phyloP scores from a whole-genome alignment of 2,329 filamentous ascomycete genomes.

The Fusarium austroafricanum region DNA sequence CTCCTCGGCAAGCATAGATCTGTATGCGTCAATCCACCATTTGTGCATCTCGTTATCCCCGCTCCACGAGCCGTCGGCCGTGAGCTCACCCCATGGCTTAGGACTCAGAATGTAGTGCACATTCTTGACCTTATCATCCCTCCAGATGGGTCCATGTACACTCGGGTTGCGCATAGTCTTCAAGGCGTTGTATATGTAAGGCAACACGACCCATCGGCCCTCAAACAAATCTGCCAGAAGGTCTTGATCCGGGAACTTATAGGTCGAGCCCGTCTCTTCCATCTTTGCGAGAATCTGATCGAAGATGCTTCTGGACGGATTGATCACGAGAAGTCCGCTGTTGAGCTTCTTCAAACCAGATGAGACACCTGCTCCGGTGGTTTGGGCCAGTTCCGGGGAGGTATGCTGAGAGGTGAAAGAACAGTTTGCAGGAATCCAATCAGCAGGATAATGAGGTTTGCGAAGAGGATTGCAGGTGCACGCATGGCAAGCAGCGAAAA shows the following conservation, averaged over 20 bases:
- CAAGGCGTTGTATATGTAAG: constrained; percentile 20
- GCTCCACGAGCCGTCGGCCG: neutral
- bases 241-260: constrained; percentile 24
- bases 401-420: constrained; percentile 18
- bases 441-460: constrained; percentile 9
- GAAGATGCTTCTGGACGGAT: constrained; percentile 1
- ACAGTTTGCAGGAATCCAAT: constrained; percentile 20
- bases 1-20: neutral
- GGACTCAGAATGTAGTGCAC: constrained; percentile 27
- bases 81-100: constrained; percentile 18
- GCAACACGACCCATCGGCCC: constrained; percentile 5
- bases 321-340: constrained; percentile 20
- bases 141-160: constrained; percentile 8
- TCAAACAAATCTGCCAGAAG: constrained; percentile 12
- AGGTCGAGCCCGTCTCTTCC: neutral
- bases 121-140: constrained; percentile 22
- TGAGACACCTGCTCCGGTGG: neutral
- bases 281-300: neutral
- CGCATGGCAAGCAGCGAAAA: constrained; percentile 27
- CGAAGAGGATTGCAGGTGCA: constrained; percentile 23
- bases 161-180: constrained; percentile 6
- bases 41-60: constrained; percentile 6
- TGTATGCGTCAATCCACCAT: constrained; percentile 25
- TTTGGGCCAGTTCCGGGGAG: constrained; percentile 2
- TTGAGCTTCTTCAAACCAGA: constrained; percentile 8